phyloP scores from a whole-genome alignment of 139 green algal genomes.

The Tetratostichococcus sp. region DNA sequence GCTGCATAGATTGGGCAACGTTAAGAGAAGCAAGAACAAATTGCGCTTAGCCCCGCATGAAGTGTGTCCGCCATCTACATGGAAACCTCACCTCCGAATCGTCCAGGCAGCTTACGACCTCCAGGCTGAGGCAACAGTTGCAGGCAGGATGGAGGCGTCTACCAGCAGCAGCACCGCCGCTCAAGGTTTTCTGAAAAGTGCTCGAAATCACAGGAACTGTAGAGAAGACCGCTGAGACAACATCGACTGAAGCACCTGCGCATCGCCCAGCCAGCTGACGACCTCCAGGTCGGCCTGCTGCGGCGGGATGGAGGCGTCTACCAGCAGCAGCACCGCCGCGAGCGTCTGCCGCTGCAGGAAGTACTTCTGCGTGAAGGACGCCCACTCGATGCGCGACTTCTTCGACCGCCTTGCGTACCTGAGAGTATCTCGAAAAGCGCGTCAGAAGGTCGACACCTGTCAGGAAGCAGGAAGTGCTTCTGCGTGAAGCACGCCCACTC shows the following conservation, averaged over 20 bases:
- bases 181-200: too few relatives aligned
- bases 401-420: too few relatives aligned
- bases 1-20: too few relatives aligned
- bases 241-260: slow-evolving; percentile 20
- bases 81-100: slow-evolving; percentile 45
- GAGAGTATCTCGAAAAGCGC: too few relatives aligned
- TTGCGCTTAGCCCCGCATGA: too few relatives aligned
- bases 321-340: slow-evolving; percentile 85
- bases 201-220: too few relatives aligned
- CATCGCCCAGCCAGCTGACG: slow-evolving; percentile 67
- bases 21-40: too few relatives aligned
- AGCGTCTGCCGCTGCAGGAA: slow-evolving; percentile 75
- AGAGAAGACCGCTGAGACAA: too few relatives aligned
- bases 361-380: slow-evolving; percentile 40
- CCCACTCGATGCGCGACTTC: background rate
- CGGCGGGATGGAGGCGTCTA: slow-evolving; percentile 83
- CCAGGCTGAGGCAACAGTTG: slow-evolving; percentile 74
- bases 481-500: slow-evolving; percentile 87
- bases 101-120: slow-evolving; percentile 76
- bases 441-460: too few relatives aligned
- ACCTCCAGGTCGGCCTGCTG: slow-evolving; percentile 78
- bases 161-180: slow-evolving; percentile 90
- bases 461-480: too few relatives aligned
- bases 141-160: slow-evolving; percentile 78
- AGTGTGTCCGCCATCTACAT: too few relatives aligned